Conservation (phyloP, 2,329 filamentous ascomycete genomes). For the Neonectria faginata region DNA sequence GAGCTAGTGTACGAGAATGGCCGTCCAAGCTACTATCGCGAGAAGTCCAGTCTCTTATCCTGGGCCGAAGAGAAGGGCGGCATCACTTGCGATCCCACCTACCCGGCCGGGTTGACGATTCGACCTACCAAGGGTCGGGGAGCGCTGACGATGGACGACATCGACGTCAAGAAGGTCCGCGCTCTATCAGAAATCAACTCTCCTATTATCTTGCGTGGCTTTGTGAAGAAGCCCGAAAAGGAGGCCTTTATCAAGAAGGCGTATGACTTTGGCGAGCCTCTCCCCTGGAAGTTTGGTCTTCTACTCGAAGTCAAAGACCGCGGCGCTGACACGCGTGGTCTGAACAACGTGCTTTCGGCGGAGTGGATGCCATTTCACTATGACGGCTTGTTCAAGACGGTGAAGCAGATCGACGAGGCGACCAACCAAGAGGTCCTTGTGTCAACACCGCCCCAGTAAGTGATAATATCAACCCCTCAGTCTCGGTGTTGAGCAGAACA, state of each 20-base stretch:
- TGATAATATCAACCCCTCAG: background rate
- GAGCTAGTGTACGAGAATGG: conserved; percentile 61
- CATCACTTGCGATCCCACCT: conserved; percentile 58
- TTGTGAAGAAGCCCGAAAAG: conserved; percentile 58
- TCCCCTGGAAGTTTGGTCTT: conserved; percentile 66
- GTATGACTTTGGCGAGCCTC: conserved; percentile 59
- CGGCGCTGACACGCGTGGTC: conserved; percentile 55
- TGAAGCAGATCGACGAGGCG: conserved; percentile 51
- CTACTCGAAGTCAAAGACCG: conserved; percentile 64
- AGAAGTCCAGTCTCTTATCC: conserved; percentile 58
- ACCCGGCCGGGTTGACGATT: conserved; percentile 59
- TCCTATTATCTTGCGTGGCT: conserved; percentile 65
- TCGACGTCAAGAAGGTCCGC: conserved; percentile 59
- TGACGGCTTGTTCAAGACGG: conserved; percentile 67
- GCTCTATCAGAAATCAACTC: conserved; percentile 62
- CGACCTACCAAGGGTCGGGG: conserved; percentile 50
- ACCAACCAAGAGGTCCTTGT: conserved; percentile 55
- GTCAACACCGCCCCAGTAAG: conserved; percentile 58
- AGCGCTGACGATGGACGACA: conserved; percentile 54
- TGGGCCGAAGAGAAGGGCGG: conserved; percentile 55
- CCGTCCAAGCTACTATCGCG: conserved; percentile 61
- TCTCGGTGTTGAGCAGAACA: background rate
- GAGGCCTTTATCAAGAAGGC: conserved; percentile 60
- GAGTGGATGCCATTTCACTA: conserved; percentile 70
- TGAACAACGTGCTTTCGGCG: conserved; percentile 65